Conservation (phyloP, 345 rosid genomes). For the Toxicodendron radicans region DNA sequence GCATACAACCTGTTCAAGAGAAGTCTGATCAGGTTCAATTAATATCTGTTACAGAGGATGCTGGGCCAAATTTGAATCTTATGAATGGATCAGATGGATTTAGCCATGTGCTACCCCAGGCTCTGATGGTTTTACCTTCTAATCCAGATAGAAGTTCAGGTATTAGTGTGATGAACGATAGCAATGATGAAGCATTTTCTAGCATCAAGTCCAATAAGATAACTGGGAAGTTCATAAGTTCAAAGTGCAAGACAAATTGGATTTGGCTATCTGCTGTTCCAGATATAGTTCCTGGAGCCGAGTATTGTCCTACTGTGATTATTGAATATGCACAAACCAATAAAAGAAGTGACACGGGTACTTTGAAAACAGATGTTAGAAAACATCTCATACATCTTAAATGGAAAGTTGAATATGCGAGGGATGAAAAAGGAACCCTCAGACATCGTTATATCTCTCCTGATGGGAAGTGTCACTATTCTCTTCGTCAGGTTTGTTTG, state of each 20-base stretch:
- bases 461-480: slow-evolving; percentile 42
- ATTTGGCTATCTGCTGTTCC: slow-evolving; percentile 45
- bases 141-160: slow-evolving; percentile 26
- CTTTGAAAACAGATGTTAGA: slow-evolving; percentile 27
- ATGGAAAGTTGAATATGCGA: slow-evolving; percentile 53
- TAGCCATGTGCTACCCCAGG: slow-evolving; percentile 23
- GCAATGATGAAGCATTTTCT: slow-evolving; percentile 22
- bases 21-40: slow-evolving; percentile 14
- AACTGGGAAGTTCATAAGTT: background rate
- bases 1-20: slow-evolving; percentile 8
- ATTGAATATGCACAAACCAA: slow-evolving; percentile 27
- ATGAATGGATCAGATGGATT: slow-evolving; percentile 25
- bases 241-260: slow-evolving; percentile 8
- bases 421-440: slow-evolving; percentile 6
- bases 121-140: slow-evolving; percentile 27
- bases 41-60: slow-evolving; percentile 8
- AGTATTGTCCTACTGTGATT: slow-evolving; percentile 55
- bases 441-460: slow-evolving; percentile 69
- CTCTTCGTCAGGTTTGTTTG: slow-evolving; percentile 55
- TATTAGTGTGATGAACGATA: slow-evolving; percentile 10
- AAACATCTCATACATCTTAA: slow-evolving; percentile 56
- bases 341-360: background rate
- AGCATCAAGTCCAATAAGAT: slow-evolving; percentile 20
- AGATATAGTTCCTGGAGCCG: slow-evolving; percentile 44
- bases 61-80: slow-evolving; percentile 17